Evolutionary conservation across 140 eudicot genomes (phyloP).

Genomic region (Anethum foeniculum): DNA sequence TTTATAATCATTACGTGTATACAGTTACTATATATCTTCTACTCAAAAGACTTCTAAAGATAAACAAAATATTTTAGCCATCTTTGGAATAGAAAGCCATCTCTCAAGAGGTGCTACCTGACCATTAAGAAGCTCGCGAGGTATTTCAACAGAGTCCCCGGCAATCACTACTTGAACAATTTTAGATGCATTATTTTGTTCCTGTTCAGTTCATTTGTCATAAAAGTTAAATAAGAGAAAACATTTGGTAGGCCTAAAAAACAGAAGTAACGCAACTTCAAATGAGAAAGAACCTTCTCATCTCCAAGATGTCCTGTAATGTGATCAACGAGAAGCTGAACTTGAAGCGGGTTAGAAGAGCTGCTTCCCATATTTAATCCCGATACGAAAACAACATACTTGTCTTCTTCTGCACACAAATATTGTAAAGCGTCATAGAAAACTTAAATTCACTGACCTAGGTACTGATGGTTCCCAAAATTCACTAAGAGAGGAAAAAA

Average conservation of each 20-base stretch:
- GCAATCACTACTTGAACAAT: conserved; percentile 90
- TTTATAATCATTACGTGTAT: background rate
- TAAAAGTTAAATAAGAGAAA: background rate
- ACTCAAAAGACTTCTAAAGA: background rate
- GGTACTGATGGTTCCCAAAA: background rate
- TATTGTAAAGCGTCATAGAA: background rate
- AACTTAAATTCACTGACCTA: background rate
- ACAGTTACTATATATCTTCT: background rate
- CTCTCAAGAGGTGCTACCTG: conserved; percentile 44
- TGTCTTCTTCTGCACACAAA: conserved; percentile 66
- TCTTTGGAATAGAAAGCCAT: background rate
- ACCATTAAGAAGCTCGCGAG: conserved; percentile 55
- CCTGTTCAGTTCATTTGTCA: conserved; percentile 38
- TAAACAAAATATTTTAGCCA: background rate
- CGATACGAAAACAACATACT: conserved; percentile 73
- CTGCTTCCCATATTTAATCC: conserved; percentile 78
- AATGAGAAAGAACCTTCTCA: conserved; percentile 45
- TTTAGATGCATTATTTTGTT: conserved; percentile 74
- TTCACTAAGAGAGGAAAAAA: background rate
- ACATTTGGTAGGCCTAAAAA: background rate
- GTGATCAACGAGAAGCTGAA: conserved; percentile 86
- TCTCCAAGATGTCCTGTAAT: conserved; percentile 95
- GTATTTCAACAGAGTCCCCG: conserved; percentile 72
- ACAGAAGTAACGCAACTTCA: background rate
- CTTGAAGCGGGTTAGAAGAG: conserved; percentile 71